phyloP scores from a whole-genome alignment of 2,329 filamentous ascomycete species.

The Pestalotiopsis fici region DNA sequence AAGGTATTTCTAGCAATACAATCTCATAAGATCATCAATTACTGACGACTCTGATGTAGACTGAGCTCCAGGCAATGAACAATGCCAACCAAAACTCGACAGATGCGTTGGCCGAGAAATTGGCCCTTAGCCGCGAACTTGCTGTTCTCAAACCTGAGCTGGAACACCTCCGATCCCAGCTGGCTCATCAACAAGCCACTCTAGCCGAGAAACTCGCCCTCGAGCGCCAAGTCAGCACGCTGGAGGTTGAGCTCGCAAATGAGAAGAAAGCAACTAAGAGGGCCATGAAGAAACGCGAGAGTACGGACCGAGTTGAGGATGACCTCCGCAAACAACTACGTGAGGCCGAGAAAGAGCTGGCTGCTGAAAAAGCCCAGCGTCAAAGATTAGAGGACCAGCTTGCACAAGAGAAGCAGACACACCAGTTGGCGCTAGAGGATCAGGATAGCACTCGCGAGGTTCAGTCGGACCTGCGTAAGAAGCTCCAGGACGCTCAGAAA shows the following conservation, averaged over 20 bases:
- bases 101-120: slow-evolving; percentile 64
- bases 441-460: slow-evolving; percentile 29
- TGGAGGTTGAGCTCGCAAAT: slow-evolving; percentile 81
- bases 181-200: slow-evolving; percentile 63
- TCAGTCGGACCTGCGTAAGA: slow-evolving; percentile 32
- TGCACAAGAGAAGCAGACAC: slow-evolving; percentile 29
- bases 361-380: slow-evolving; percentile 29
- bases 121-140: slow-evolving; percentile 52
- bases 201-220: slow-evolving; percentile 79
- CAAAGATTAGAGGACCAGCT: slow-evolving; percentile 33
- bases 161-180: slow-evolving; percentile 56
- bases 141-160: slow-evolving; percentile 55
- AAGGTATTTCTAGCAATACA: slow-evolving; percentile 37
- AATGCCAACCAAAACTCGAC: slow-evolving; percentile 68
- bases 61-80: slow-evolving; percentile 71
- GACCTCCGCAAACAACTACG: slow-evolving; percentile 42
- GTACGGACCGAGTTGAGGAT: slow-evolving; percentile 40
- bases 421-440: slow-evolving; percentile 27
- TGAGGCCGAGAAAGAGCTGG: slow-evolving; percentile 31
- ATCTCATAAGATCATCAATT: neutral
- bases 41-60: slow-evolving; percentile 43
- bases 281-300: slow-evolving; percentile 44
- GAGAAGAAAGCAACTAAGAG: slow-evolving; percentile 72
- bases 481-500: slow-evolving; percentile 28
- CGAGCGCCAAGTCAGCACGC: slow-evolving; percentile 73